Percentiles rank a stretch among this genome's conserved stretches.
phyloP scores from a whole-genome alignment of 352 stramenopile genomes.

The Globisporangium iwayamae region DNA sequence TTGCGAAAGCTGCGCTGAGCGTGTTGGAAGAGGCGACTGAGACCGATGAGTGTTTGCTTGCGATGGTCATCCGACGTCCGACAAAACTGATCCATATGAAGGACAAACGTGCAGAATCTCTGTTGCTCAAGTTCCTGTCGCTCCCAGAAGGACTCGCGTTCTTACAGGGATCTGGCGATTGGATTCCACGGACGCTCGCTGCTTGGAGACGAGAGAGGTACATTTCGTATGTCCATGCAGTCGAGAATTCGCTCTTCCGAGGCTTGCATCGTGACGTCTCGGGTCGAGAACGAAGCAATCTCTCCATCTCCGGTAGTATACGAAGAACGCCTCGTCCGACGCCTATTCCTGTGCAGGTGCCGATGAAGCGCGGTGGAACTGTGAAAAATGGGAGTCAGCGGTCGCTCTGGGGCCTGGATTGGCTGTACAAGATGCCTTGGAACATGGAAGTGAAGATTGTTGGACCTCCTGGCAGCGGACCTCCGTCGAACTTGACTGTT shows the following conservation, averaged over 20 bases:
- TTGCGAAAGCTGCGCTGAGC: conserved; percentile 82
- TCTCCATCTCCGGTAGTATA: conserved; percentile 25
- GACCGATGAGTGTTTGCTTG: conserved; percentile 74
- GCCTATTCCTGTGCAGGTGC: conserved; percentile 81
- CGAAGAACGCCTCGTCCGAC: conserved; percentile 60
- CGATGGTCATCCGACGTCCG: conserved; percentile 82
- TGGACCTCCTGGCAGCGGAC: conserved; percentile 74
- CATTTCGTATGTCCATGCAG: conserved; percentile 80
- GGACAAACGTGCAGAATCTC: conserved; percentile 73
- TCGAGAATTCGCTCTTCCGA: conserved; percentile 81
- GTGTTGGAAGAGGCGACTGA: conserved; percentile 85
- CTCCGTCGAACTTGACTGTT: conserved; percentile 83
- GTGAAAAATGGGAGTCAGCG: conserved; percentile 61
- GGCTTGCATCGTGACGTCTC: conserved; percentile 77
- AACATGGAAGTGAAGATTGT: conserved; percentile 92
- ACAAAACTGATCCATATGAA: conserved; percentile 75
- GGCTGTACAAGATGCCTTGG: conserved; percentile 89
- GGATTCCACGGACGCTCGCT: conserved; percentile 73
- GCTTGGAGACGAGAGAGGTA: conserved; percentile 82
- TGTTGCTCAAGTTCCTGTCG: conserved; percentile 84
- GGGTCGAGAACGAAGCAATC: conserved; percentile 50
- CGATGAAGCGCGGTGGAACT: conserved; percentile 71
- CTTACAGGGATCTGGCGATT: conserved; percentile 74
- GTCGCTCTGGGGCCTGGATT: conserved; percentile 82
- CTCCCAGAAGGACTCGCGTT: conserved; percentile 76